These are phyloP conservation scores for Clavaria fumosa DNA, from an alignment of 768 basidiomycete species.

Conservation along the genomic window DNA sequence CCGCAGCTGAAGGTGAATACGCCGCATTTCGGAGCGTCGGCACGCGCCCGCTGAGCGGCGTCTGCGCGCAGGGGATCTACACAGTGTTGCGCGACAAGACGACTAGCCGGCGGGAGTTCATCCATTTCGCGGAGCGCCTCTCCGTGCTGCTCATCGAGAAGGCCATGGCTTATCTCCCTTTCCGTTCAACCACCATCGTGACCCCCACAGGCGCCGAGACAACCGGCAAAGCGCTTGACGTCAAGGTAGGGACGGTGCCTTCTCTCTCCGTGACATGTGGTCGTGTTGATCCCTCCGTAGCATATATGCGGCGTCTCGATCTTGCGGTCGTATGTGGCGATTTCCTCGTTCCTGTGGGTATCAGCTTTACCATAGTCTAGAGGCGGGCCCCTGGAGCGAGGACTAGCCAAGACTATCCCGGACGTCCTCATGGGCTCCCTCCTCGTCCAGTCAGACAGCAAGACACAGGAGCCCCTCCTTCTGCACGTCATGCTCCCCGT, in stretches of 20 bases:
- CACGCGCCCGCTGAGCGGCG: too few relatives aligned
- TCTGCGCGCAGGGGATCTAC: constrained; percentile 56
- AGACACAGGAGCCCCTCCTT: constrained; percentile 76
- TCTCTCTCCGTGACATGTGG: neutral
- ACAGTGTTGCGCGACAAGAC: constrained; percentile 66
- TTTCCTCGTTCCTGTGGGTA: neutral
- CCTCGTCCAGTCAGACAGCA: constrained; percentile 76
- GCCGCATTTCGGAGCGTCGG: too few relatives aligned
- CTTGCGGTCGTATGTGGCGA: constrained; percentile 61
- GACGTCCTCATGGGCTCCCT: constrained; percentile 81
- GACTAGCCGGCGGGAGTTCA: constrained; percentile 73
- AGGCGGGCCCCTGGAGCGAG: constrained; percentile 82
- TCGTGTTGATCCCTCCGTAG: constrained; percentile 20
- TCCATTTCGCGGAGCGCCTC: constrained; percentile 82
- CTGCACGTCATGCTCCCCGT: constrained; percentile 70
- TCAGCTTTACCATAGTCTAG: constrained; percentile 25
- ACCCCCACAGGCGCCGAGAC: constrained; percentile 51
- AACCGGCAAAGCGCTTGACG: constrained; percentile 46
- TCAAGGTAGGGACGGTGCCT: constrained; percentile 29
- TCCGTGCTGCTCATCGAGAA: constrained; percentile 75
- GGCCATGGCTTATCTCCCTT: constrained; percentile 74
- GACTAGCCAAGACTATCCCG: constrained; percentile 76
- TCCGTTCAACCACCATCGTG: constrained; percentile 36
- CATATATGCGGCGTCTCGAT: constrained; percentile 81
- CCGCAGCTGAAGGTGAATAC: constrained; percentile 59